Evolutionary conservation across 108 stramenopile genomes (phyloP).

Genomic region (Cylindrotheca fusiformis): DNA sequence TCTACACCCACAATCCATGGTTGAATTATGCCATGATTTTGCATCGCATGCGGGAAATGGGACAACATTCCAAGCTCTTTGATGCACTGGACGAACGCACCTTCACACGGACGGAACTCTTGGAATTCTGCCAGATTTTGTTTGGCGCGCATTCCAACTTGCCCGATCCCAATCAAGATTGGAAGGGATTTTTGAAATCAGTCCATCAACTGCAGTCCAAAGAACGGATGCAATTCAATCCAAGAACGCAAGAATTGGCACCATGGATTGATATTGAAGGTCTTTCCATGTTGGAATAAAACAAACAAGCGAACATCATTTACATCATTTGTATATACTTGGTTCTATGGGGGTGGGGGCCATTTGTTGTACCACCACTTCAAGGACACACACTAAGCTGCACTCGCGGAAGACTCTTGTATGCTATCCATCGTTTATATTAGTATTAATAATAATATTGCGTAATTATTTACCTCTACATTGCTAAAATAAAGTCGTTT

Average conservation of each 20-base stretch:
- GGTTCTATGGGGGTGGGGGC: too few species aligned
- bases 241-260: constrained; percentile 2
- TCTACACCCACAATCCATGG: constrained; percentile 67
- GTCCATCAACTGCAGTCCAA: constrained; percentile 21
- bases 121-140: constrained; percentile 46
- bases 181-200: constrained; percentile 34
- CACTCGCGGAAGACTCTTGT: too few species aligned
- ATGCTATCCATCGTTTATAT: too few species aligned
- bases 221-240: constrained; percentile 45
- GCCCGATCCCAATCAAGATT: constrained; percentile 48
- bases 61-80: constrained; percentile 50
- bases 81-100: constrained; percentile 69
- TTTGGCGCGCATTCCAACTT: constrained; percentile 42
- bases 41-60: constrained; percentile 70
- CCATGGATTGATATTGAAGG: not conserved
- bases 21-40: constrained; percentile 63
- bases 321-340: too few species aligned
- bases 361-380: too few species aligned
- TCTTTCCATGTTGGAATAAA: not conserved
- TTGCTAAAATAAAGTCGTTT: too few species aligned
- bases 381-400: too few species aligned
- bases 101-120: constrained; percentile 45
- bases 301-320: too few species aligned
- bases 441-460: too few species aligned
- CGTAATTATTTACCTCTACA: too few species aligned